phyloP scores from a whole-genome alignment of 2,329 filamentous ascomycete species.

The Diaporthe sp. region DNA sequence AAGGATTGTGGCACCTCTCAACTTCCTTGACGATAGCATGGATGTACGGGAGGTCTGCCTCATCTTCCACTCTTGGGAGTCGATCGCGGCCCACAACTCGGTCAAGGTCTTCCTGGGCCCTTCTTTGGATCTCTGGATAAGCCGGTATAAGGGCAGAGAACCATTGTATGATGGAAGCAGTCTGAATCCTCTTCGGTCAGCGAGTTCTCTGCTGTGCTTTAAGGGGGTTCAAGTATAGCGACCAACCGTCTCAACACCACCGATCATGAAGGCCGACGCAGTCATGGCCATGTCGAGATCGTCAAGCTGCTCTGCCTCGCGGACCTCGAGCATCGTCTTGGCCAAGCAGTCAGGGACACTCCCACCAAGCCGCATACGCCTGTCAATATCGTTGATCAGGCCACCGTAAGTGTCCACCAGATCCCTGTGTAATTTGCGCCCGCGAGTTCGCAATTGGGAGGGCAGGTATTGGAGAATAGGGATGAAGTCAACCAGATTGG shows the following conservation, averaged over 20 bases:
- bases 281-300: constrained; percentile 13
- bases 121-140: constrained; percentile 1
- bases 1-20: constrained; percentile 17
- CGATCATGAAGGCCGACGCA: constrained; percentile 20
- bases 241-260: constrained; percentile 15
- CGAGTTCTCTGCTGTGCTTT: background rate
- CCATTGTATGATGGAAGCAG: constrained; percentile 23
- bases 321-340: constrained; percentile 10
- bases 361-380: background rate
- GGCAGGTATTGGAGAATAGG: background rate
- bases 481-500: constrained; percentile 10
- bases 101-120: constrained; percentile 17
- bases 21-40: constrained; percentile 23
- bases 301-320: constrained; percentile 7
- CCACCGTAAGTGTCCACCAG: background rate
- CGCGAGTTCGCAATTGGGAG: background rate
- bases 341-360: background rate
- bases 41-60: background rate
- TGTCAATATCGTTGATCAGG: background rate
- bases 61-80: constrained; percentile 7
- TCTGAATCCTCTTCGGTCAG: background rate
- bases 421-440: background rate
- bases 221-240: background rate
- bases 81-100: constrained; percentile 5
- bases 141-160: constrained; percentile 13